Evolutionary conservation across 345 rosid species (phyloP), one percentile per base, ranked within the genome.

Genomic region (Eucalyptus polybractea): DNA sequence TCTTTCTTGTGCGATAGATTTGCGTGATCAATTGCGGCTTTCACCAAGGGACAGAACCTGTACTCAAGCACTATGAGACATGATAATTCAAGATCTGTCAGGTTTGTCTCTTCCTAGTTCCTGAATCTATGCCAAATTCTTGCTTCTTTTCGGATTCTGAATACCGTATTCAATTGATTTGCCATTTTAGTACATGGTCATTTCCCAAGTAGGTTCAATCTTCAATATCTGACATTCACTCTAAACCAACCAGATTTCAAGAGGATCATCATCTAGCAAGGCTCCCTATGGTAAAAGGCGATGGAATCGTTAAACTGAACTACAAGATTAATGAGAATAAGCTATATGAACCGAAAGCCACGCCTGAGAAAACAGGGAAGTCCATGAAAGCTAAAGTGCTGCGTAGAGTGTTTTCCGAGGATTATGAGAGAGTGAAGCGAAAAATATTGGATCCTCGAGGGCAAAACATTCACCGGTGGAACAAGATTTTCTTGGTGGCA

Each of bases 371-470:
- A 86, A 91, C 87, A 25, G 93, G 92, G 86, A 96, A 92, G 89
- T 94, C 94, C 58, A 88, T 94, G 45, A 95, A 95, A 92, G 94
- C 95, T 40, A 97, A 93, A 95, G 97, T 95, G 47, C 93, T 95
- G 40, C 95, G 94, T 5, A 93, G 98, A 87, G 97, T 95, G 42
- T 97, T 96, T 90, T 94, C 98, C 1, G 98, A 96, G 87, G 99
- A 97, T 58, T 92, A 94, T 25, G 97, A 94, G 86, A 91, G 94
- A 89, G 94, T 91, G 45, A 95, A 93, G 92, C 92, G 49, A 89
- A 95, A 89, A 92, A 94, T 96, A 88, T 91, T 96, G 89, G 98
- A 97, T 93, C 98, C 99, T 92, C 93, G 97, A 65, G 97, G 97
- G 83, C 93, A 92, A 49, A 69, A 90, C 8, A 92, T 95, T 89